These are phyloP conservation scores for Syzygium malaccense DNA, from an alignment of 441 rosid species.

Conservation along the genomic window DNA sequence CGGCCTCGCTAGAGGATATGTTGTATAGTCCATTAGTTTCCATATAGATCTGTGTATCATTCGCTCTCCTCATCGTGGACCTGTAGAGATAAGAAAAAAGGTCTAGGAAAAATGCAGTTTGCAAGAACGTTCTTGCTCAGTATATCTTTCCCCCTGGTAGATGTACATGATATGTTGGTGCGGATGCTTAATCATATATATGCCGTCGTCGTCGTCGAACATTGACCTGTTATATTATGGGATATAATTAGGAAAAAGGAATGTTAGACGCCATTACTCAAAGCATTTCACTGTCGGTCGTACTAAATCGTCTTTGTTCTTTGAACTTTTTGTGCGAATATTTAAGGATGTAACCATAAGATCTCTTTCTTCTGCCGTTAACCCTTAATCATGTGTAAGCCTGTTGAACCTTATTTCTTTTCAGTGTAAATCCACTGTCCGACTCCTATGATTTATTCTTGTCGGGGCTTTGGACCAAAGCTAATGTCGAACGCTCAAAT, in stretches of 20 bases:
- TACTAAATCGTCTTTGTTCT: not conserved
- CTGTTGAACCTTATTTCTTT: not conserved
- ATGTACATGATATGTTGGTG: not conserved
- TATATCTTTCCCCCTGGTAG: not conserved
- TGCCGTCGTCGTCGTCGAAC: not conserved
- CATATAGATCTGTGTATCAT: constrained; percentile 18
- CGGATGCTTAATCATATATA: not conserved
- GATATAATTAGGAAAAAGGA: not conserved
- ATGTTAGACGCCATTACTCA: not conserved
- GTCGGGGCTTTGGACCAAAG: not conserved
- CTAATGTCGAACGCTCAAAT: not conserved
- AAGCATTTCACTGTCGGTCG: not conserved
- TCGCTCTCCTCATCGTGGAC: not conserved
- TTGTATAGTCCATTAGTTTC: constrained; percentile 1
- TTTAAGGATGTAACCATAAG: not conserved
- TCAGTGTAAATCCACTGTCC: not conserved
- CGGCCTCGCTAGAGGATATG: not conserved
- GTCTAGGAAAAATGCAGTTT: not conserved
- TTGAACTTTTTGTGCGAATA: not conserved
- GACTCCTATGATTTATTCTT: not conserved
- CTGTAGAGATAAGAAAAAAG: not conserved
- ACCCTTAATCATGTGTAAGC: not conserved
- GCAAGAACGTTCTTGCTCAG: not conserved
- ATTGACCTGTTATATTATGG: not conserved
- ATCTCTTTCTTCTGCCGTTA: not conserved